Evolutionary conservation across 1,139 yeast genomes (phyloP).

Genomic region (Yamadazyma triangularis): DNA sequence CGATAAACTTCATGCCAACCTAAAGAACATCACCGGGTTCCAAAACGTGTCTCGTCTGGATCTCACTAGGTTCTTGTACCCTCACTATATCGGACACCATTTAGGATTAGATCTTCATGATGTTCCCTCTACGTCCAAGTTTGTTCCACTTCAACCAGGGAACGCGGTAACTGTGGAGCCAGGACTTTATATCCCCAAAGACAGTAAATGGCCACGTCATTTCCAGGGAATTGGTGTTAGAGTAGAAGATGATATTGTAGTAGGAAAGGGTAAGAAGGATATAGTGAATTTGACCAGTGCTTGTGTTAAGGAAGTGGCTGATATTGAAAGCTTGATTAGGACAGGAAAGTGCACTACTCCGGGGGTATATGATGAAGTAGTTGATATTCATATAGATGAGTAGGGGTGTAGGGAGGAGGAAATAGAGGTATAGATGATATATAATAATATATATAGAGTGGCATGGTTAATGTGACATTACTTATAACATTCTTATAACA

Average conservation of each 20-base stretch:
- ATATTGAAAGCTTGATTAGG: slow-evolving; percentile 63
- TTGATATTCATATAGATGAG: slow-evolving; percentile 29
- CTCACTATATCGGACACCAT: slow-evolving; percentile 95
- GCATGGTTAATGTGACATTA: no score
- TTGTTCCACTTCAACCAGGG: slow-evolving; percentile 46
- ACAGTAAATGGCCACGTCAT: slow-evolving; percentile 65
- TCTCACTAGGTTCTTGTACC: slow-evolving; percentile 60
- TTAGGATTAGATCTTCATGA: slow-evolving; percentile 93
- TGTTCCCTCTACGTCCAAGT: slow-evolving; percentile 57
- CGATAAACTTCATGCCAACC: slow-evolving; percentile 52
- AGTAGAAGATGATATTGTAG: slow-evolving; percentile 87
- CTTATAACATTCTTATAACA: no score
- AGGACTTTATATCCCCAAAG: slow-evolving; percentile 81
- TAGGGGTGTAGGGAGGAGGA: no score
- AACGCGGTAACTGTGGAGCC: slow-evolving; percentile 93
- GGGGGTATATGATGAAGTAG: slow-evolving; percentile 45
- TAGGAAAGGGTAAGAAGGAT: slow-evolving; percentile 56
- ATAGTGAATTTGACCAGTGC: slow-evolving; percentile 66
- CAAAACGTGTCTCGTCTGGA: slow-evolving; percentile 44
- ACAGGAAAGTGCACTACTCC: slow-evolving; percentile 50
- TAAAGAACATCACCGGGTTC: slow-evolving; percentile 69
- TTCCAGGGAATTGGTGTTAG: slow-evolving; percentile 91
- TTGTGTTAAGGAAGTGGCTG: slow-evolving; percentile 80
- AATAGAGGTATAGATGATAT: no score
- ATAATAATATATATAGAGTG: no score